Evolutionary conservation across 2,329 filamentous ascomycete species (phyloP), one percentile per base, ranked within the genome.

Genomic region (Xylaria sp.): DNA sequence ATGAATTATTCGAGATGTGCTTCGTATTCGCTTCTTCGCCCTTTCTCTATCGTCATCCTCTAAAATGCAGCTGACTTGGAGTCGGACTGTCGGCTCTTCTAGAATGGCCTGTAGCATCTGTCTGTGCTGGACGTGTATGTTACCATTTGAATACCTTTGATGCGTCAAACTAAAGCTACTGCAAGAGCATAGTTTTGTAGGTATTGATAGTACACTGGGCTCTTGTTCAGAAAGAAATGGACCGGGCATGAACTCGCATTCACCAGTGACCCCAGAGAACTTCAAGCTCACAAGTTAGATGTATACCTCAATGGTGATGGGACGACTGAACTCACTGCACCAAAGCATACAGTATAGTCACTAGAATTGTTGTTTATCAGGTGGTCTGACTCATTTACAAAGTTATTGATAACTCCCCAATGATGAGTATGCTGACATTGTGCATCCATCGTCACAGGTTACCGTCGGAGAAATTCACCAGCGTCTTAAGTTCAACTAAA

Each of bases 31-130:
- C 40, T 56, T 65, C 26, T 56, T 56, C 2, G 63, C 46, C 15
- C 31, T 65, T 28, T 59, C 38, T 44, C 46, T 26, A 13, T 54
- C 26, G 2, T n/a, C 46, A 5, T 56, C 56, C 13, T 60, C 57
- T 20, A 65, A 46, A 13, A 13, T 48, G 28, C 56, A 65, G 48
- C 48, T 44, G 7, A 61, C 42, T 49, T 56, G 57, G 26, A 62
- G 58, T n/a, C 6, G 23, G 36, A 51, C 6, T 11, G 51, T 33
- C 0, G 49, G 33, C 51, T 66, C 51, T 2, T 62, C 49, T 6
- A 66, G 4, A 20, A 66, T 62, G n/a, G 58, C 64, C 33, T 62
- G 49, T 28, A 62, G 44, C 17, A 66, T n/a, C 33, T 62, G 40
- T 13, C 40, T 62, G 40, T 66, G 58, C 57, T 49, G 49, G 6